These are phyloP conservation scores for Tetracentron sinense DNA, from an alignment of 164 flowering plant genomes.

Conservation along the genomic window DNA sequence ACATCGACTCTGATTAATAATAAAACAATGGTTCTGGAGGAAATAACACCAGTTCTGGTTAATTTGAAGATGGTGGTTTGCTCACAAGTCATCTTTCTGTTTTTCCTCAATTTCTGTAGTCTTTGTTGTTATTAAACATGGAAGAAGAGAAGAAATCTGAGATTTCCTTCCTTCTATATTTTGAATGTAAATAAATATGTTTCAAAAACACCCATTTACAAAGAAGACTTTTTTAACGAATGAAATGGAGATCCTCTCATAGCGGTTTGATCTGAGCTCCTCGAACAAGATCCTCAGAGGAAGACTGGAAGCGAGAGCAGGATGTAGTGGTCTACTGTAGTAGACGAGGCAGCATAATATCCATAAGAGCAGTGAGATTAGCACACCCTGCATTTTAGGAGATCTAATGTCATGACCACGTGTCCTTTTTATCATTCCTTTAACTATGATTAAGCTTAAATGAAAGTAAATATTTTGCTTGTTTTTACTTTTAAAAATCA, in stretches of 20 bases:
- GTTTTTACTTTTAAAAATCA: too few species aligned
- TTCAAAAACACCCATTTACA: background rate
- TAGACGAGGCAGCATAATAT: too few species aligned
- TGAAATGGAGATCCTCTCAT: background rate
- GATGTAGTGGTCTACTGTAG: background rate
- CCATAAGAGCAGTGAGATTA: too few species aligned
- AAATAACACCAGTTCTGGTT: background rate
- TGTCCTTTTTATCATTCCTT: too few species aligned
- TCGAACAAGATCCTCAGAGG: background rate
- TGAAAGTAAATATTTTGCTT: too few species aligned
- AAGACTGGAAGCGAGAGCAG: background rate
- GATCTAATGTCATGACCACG: too few species aligned
- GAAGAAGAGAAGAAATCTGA: background rate
- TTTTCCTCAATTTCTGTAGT: too few species aligned
- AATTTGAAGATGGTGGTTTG: background rate
- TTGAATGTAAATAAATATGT: conserved; percentile 1
- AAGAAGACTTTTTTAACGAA: too few species aligned
- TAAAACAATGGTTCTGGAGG: too few species aligned
- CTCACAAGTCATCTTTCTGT: background rate
- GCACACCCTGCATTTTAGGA: too few species aligned
- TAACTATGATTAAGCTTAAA: too few species aligned
- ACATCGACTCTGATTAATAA: conserved; percentile 5
- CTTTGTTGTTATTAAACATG: background rate
- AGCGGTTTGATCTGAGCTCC: background rate
- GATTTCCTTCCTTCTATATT: background rate